phyloP scores from a whole-genome alignment of 768 basidiomycete genomes.

The Imleria badia region DNA sequence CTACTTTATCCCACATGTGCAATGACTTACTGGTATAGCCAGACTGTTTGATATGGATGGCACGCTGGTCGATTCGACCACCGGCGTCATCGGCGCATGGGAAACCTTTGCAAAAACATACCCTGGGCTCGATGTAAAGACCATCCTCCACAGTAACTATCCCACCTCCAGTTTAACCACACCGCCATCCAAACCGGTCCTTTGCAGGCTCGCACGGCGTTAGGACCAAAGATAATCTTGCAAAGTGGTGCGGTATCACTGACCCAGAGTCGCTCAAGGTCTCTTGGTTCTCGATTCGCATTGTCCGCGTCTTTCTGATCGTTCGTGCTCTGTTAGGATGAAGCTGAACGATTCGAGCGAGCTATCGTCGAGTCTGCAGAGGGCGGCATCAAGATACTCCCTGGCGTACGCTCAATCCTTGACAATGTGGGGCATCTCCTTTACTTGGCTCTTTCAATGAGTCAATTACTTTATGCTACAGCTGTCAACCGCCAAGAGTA shows the following conservation, averaged over 20 bases:
- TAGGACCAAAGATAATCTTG: slow-evolving; percentile 80
- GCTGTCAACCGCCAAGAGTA: slow-evolving; percentile 28
- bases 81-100: slow-evolving; percentile 84
- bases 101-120: slow-evolving; percentile 70
- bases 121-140: slow-evolving; percentile 57
- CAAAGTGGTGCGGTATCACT: slow-evolving; percentile 64
- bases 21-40: not conserved
- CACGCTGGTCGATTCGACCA: slow-evolving; percentile 79
- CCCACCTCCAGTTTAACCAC: not conserved
- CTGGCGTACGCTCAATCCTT: slow-evolving; percentile 66
- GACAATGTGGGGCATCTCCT: slow-evolving; percentile 41
- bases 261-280: slow-evolving; percentile 74
- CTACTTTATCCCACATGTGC: not conserved
- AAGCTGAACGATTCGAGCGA: slow-evolving; percentile 75
- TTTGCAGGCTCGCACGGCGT: slow-evolving; percentile 73
- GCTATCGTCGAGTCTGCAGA: slow-evolving; percentile 68
- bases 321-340: slow-evolving; percentile 42
- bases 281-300: slow-evolving; percentile 1
- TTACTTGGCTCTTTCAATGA: not conserved
- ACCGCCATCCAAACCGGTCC: not conserved
- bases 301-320: not conserved
- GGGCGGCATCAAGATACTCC: slow-evolving; percentile 65
- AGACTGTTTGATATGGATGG: slow-evolving; percentile 86
- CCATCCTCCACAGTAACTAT: slow-evolving; percentile 61
- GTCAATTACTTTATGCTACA: slow-evolving; percentile 14